These are phyloP conservation scores for Crithidia thermophila DNA, from an alignment of 208 protist genomes.

Conservation along the genomic window DNA sequence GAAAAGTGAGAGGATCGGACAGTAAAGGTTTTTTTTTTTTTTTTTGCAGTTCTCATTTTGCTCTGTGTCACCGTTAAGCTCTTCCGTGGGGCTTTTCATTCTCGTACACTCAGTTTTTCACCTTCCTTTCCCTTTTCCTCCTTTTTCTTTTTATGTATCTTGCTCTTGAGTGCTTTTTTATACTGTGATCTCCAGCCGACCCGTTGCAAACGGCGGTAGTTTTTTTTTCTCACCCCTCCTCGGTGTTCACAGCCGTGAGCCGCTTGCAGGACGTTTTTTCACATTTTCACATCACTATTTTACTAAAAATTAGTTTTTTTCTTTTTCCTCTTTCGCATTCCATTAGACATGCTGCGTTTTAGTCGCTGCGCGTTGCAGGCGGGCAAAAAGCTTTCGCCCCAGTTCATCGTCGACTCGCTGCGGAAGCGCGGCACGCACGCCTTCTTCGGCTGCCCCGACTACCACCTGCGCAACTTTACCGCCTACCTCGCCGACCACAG, in stretches of 20 bases:
- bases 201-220: no score
- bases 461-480: conserved; percentile 76
- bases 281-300: conserved; percentile 3
- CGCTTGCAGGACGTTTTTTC: conserved; percentile 2
- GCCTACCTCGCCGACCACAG: conserved; percentile 76
- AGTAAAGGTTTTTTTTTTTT: neutral
- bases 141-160: conserved; percentile 8
- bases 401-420: conserved; percentile 52
- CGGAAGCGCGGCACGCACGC: conserved; percentile 43
- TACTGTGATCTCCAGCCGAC: neutral
- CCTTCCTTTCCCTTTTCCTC: neutral
- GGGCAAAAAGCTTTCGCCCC: conserved; percentile 43
- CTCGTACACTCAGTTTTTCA: neutral
- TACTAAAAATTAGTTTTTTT: conserved; percentile 2
- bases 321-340: neutral
- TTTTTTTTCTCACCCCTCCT: no score
- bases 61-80: neutral
- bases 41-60: neutral
- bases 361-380: conserved; percentile 2
- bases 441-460: conserved; percentile 91
- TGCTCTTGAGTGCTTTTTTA: no score
- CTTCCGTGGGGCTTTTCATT: neutral
- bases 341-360: conserved; percentile 12
- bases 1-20: neutral
- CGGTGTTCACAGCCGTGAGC: no score